phyloP scores from a whole-genome alignment of 2,329 filamentous ascomycete species.

The Lithohypha guttulata region DNA sequence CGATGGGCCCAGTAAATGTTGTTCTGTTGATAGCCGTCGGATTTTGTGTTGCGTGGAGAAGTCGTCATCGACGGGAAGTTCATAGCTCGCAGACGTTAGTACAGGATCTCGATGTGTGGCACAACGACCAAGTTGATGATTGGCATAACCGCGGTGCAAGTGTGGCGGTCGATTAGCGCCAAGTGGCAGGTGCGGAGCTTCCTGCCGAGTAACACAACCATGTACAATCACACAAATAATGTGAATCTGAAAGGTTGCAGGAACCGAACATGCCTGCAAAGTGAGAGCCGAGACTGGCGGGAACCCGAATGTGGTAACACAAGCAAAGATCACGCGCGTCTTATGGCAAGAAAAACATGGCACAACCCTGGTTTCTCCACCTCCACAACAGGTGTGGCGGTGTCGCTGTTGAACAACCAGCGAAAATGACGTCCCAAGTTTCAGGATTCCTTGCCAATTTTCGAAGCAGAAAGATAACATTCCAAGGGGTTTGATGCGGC shows the following conservation, averaged over 20 bases:
- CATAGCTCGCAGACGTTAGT: background rate
- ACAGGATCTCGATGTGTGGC: slow-evolving; percentile 2
- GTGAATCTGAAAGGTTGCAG: background rate
- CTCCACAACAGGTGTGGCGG: slow-evolving; percentile 6
- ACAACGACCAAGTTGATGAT: background rate
- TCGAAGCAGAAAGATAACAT: background rate
- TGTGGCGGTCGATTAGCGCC: slow-evolving; percentile 3
- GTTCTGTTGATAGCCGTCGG: slow-evolving; percentile 4
- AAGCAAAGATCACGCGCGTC: too few relatives aligned
- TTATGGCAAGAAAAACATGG: slow-evolving; percentile 9
- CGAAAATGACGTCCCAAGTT: slow-evolving; percentile 3
- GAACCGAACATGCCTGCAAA: slow-evolving; percentile 1
- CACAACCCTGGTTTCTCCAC: slow-evolving; percentile 2
- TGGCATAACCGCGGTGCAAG: background rate
- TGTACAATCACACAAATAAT: slow-evolving; percentile 2
- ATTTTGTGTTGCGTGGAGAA: background rate
- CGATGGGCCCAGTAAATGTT: background rate
- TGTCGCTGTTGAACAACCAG: background rate
- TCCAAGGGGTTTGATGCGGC: background rate
- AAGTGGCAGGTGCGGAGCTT: background rate
- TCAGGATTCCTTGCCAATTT: background rate
- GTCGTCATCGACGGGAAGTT: background rate
- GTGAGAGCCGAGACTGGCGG: background rate
- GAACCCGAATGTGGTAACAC: too few relatives aligned
- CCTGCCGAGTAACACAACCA: slow-evolving; percentile 1